phyloP scores from a whole-genome alignment of 2,329 filamentous ascomycete species.

The Aspergillus spinulosporus region DNA sequence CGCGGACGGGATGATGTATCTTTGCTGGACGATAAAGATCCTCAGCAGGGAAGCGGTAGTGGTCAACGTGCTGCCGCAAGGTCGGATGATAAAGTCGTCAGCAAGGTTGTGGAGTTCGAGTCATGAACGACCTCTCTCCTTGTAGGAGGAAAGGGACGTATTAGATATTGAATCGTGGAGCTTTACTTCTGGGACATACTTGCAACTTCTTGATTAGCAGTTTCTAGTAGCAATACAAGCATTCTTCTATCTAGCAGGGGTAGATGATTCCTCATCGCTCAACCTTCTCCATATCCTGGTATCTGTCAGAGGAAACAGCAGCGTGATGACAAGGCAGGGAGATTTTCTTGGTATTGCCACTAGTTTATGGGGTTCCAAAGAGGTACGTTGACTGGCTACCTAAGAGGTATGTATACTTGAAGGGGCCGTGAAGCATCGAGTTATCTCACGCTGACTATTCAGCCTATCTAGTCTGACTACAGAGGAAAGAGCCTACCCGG shows the following conservation, averaged over 20 bases:
- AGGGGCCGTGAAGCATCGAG: too few species aligned
- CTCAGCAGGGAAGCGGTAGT: background rate
- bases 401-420: too few species aligned
- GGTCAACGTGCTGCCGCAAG: background rate
- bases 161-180: background rate
- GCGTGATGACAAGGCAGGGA: too few species aligned
- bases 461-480: too few species aligned
- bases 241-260: background rate
- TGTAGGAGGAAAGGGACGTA: background rate
- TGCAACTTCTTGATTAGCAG: background rate
- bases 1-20: slow-evolving; percentile 35
- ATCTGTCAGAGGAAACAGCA: background rate
- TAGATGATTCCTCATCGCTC: background rate
- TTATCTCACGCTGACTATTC: too few species aligned
- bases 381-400: slow-evolving; percentile 7
- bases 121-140: slow-evolving; percentile 20
- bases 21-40: slow-evolving; percentile 31
- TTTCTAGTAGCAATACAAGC: background rate
- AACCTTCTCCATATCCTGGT: background rate
- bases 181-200: background rate
- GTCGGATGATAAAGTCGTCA: slow-evolving; percentile 31
- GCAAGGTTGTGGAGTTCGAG: slow-evolving; percentile 42
- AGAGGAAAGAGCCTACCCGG: too few species aligned
- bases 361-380: too few species aligned
- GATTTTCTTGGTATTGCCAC: too few species aligned